These are phyloP conservation scores for Alternaria triticimaculans DNA, from an alignment of 2,329 filamentous ascomycete genomes.

Conservation along the genomic window DNA sequence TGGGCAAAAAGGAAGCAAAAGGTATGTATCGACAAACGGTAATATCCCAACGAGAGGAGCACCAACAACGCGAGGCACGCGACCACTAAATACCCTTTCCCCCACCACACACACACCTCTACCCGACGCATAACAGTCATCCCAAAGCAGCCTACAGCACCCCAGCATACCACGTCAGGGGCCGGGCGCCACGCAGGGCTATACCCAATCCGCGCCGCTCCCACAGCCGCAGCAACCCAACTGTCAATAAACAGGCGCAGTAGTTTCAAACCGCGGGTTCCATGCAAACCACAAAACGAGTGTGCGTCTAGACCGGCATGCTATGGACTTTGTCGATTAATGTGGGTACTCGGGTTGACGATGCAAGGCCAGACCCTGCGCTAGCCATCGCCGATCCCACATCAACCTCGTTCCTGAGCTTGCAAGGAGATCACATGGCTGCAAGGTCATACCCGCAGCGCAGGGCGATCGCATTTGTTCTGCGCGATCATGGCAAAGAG, in stretches of 20 bases:
- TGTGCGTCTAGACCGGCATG: conserved; percentile 5
- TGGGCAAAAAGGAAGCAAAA: background rate
- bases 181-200: background rate
- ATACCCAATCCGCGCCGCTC: background rate
- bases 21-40: background rate
- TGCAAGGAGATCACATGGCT: background rate
- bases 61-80: background rate
- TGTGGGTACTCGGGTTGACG: conserved; percentile 1
- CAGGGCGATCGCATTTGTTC: background rate
- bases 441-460: background rate
- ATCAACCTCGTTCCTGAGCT: background rate
- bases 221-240: background rate
- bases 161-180: conserved; percentile 1
- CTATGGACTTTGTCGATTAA: background rate
- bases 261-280: conserved; percentile 13
- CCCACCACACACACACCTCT: background rate
- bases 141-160: background rate
- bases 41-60: background rate
- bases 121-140: background rate
- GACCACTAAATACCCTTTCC: conserved; percentile 1
- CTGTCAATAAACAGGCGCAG: conserved; percentile 15
- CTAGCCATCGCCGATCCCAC: background rate
- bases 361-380: conserved; percentile 8
- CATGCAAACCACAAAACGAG: conserved; percentile 6
- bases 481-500: background rate